Conservation (phyloP, 768 basidiomycete species). For the Russula earlei region DNA sequence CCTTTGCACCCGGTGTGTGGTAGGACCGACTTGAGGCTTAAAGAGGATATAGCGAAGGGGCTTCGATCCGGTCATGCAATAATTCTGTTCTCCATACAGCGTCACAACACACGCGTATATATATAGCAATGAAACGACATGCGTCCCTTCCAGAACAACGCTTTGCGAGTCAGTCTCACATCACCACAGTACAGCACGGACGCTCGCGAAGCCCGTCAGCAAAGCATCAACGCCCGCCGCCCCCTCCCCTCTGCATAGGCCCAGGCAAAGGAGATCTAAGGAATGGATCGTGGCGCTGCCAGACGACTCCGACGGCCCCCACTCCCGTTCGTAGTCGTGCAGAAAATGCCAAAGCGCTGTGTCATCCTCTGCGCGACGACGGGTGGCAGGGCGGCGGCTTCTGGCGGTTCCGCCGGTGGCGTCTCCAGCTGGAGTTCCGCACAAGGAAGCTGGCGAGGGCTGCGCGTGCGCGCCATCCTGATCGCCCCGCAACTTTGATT, state of each 20-base stretch:
- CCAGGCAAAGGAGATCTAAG: background rate
- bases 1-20: background rate
- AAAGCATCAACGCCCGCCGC: no score
- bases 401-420: background rate
- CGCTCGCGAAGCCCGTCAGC: no score
- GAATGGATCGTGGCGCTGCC: slow-evolving; percentile 2
- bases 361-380: slow-evolving; percentile 4
- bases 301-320: background rate
- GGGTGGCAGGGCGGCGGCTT: background rate
- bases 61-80: background rate
- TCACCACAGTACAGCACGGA: background rate
- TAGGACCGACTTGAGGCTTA: background rate
- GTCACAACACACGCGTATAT: no score
- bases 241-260: no score
- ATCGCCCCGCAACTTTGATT: background rate
- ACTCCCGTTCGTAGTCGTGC: slow-evolving; percentile 1
- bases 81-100: slow-evolving; percentile 7
- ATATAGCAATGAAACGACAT: slow-evolving; percentile 2
- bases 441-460: slow-evolving; percentile 2
- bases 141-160: background rate
- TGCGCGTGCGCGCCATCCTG: slow-evolving; percentile 18
- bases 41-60: background rate
- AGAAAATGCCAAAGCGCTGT: slow-evolving; percentile 20
- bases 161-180: no score
- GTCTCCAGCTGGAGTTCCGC: background rate